These are phyloP conservation scores for Leptographium galeiforme DNA, from an alignment of 2,329 filamentous ascomycete species.

Conservation along the genomic window DNA sequence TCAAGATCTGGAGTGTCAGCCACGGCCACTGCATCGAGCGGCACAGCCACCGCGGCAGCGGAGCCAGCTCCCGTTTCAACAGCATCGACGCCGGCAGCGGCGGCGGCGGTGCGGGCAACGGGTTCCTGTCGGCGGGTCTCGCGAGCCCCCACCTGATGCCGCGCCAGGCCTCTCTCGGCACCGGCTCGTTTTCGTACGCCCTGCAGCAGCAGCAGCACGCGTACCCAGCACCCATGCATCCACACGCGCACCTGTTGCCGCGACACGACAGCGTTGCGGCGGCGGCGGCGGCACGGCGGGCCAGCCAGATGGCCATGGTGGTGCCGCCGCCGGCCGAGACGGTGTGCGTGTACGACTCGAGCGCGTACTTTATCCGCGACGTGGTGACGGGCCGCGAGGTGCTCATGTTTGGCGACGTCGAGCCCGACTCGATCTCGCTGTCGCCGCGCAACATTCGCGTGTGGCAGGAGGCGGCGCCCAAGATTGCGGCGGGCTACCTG, in stretches of 20 bases:
- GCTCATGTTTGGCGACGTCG: constrained; percentile 89
- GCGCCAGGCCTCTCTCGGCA: constrained; percentile 7
- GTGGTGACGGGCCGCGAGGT: constrained; percentile 58
- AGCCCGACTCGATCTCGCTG: constrained; percentile 75
- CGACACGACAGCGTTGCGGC: constrained; percentile 8
- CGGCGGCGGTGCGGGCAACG: background rate
- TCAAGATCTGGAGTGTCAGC: constrained; percentile 75
- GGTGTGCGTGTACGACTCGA: constrained; percentile 69
- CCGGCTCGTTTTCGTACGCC: background rate
- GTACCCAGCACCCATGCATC: constrained; percentile 12
- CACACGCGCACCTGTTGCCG: constrained; percentile 1
- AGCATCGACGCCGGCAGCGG: constrained; percentile 31
- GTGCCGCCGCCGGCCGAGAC: constrained; percentile 24
- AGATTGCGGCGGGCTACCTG: constrained; percentile 59
- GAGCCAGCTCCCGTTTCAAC: constrained; percentile 34
- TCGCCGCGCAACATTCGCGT: constrained; percentile 69
- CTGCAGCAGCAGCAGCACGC: constrained; percentile 8
- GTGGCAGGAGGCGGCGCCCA: constrained; percentile 81
- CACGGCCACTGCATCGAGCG: constrained; percentile 80
- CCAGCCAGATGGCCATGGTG: background rate
- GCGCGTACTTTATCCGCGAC: constrained; percentile 85
- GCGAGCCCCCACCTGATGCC: constrained; percentile 15
- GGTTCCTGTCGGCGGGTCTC: constrained; percentile 4
- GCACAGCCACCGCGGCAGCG: constrained; percentile 50
- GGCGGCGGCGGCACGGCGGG: background rate